Evolutionary conservation across 441 rosid species (phyloP), one percentile per base, ranked within the genome.

Genomic region (Kokia cookei): DNA sequence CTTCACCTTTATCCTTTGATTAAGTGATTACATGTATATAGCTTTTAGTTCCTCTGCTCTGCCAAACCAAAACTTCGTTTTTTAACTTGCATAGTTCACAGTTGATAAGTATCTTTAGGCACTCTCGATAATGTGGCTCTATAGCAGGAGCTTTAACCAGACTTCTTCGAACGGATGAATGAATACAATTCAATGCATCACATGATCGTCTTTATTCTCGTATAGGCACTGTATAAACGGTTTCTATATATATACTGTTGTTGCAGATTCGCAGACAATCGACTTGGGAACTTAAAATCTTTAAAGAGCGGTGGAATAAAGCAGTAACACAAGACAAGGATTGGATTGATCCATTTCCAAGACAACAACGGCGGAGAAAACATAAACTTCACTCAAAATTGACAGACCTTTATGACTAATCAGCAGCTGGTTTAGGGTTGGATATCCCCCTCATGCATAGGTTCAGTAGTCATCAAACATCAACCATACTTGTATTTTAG

Each of bases 211-310:
- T 9, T 37, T 37, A 1, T 37, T 37, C 42, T 37, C 9, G 42
- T 37, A 37, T 37, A 37, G 48, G 47, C 27, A 37, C 13, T 64
- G 9, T 14, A 50, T 50, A 50, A 50, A 50, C 17, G 55, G 55
- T 51, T 37, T 37, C 42, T 7, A 7, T 37, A 13, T 59, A 37
- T 17, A 11, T 13, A 24, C 65, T 48, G 37, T 13, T 69, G 81
- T 13, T 69, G 81, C 90, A 93, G 98, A 91, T 93, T 55, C 75
- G 98, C 81, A 86, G 97, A 77, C 98, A 93, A 58, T 93, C 98
- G 0, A 88, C 92, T 1, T 82, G 88, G 93, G 99, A 96, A 79
- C 92, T 91, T 75, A 75, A 86, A 65, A 80, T 78, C 1, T 92
- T 96, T 40, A 89, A 88, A 86, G 79, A 88, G 48, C 82, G 98